Conservation (phyloP, 345 rosid species). For the Turritis glabra region DNA sequence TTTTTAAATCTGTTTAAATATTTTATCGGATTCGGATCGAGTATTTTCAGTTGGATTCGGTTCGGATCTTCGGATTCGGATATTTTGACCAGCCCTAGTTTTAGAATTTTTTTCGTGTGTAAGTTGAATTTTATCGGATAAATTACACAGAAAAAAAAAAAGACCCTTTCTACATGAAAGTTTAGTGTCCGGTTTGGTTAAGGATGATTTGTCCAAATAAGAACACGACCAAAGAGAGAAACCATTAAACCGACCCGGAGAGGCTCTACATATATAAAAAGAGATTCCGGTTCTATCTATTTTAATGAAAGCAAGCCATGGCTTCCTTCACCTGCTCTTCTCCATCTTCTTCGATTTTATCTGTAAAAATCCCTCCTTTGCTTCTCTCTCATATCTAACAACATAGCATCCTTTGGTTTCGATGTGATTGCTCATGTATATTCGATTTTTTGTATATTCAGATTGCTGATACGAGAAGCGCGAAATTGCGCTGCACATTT, state of each 20-base stretch:
- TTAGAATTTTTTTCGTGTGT: too few species aligned
- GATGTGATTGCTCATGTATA: background rate
- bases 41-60: too few species aligned
- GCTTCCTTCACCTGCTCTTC: constrained; percentile 36
- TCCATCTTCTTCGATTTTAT: constrained; percentile 38
- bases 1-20: too few species aligned
- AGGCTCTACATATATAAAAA: background rate
- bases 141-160: too few species aligned
- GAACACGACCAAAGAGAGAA: background rate
- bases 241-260: constrained; percentile 6
- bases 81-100: too few species aligned
- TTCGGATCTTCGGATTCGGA: too few species aligned
- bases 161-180: background rate
- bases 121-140: too few species aligned
- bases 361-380: constrained; percentile 19
- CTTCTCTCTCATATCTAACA: background rate
- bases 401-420: background rate
- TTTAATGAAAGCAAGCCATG: constrained; percentile 24
- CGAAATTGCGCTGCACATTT: constrained; percentile 18
- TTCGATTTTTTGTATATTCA: constrained; percentile 23
- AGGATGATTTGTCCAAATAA: background rate
- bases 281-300: constrained; percentile 21
- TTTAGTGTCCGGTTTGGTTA: background rate
- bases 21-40: too few species aligned
- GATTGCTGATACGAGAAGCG: constrained; percentile 39